phyloP scores from a whole-genome alignment of 2,329 filamentous ascomycete genomes.

The Zalaria obscura region DNA sequence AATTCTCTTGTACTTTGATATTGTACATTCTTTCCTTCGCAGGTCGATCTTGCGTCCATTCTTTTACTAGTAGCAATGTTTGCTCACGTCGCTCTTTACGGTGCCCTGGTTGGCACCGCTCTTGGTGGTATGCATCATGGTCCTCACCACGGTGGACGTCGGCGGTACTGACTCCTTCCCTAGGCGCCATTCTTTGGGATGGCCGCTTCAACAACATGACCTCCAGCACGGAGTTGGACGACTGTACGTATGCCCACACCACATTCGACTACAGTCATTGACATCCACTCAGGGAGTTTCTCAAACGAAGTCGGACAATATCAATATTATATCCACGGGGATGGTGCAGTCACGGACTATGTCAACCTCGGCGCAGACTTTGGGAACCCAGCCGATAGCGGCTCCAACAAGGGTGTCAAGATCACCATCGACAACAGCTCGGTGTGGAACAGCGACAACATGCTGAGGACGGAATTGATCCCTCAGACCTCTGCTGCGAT shows the following conservation, averaged over 20 bases:
- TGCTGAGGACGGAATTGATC: conserved; percentile 62
- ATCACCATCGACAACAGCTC: conserved; percentile 51
- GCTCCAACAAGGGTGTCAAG: conserved; percentile 49
- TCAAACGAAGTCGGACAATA: conserved; percentile 55
- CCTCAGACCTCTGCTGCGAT: conserved; percentile 54
- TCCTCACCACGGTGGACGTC: not conserved
- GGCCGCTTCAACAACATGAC: conserved; percentile 49
- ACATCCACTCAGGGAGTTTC: conserved; percentile 52
- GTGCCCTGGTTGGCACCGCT: not conserved
- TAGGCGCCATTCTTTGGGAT: conserved; percentile 45
- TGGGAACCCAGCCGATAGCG: conserved; percentile 52
- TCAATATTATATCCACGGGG: conserved; percentile 65
- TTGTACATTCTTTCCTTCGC: not conserved
- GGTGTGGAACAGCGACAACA: conserved; percentile 58
- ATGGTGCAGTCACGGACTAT: conserved; percentile 40
- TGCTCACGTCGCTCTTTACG: not conserved
- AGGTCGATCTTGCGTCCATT: not conserved
- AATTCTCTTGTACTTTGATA: not conserved
- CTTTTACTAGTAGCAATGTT: not conserved
- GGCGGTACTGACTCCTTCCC: not conserved
- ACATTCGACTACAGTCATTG: not conserved
- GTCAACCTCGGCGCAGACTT: conserved; percentile 44
- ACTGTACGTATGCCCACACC: conserved; percentile 19
- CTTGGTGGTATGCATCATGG: not conserved
- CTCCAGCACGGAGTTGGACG: conserved; percentile 39